phyloP scores from a whole-genome alignment of 1,284 basidiomycete genomes.

The Leccinum ponderosum region DNA sequence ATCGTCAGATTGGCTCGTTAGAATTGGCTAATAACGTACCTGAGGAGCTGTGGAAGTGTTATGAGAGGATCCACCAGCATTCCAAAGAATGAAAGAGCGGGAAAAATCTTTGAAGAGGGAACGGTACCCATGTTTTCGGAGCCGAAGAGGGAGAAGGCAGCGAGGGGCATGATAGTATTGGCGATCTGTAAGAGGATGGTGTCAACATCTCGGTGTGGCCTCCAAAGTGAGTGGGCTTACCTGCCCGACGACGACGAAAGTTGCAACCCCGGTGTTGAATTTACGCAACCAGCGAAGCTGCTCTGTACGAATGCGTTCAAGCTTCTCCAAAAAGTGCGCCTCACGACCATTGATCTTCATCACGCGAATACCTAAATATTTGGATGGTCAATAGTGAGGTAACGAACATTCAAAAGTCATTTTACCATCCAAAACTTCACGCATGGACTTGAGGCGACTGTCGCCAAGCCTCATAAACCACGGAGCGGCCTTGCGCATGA shows the following conservation, averaged over 20 bases:
- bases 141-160: constrained; percentile 33
- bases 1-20: background rate
- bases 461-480: constrained; percentile 31
- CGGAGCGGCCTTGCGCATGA: constrained; percentile 33
- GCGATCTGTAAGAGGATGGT: constrained; percentile 14
- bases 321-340: constrained; percentile 22
- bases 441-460: constrained; percentile 28
- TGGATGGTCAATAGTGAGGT: background rate
- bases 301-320: constrained; percentile 25
- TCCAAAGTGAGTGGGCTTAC: background rate
- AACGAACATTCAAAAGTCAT: background rate
- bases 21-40: constrained; percentile 8
- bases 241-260: constrained; percentile 31
- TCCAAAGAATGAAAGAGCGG: constrained; percentile 32
- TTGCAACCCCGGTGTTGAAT: constrained; percentile 29
- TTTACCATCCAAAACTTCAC: constrained; percentile 30
- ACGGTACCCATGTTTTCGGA: constrained; percentile 27
- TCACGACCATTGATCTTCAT: constrained; percentile 30
- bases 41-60: constrained; percentile 30
- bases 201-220: constrained; percentile 1
- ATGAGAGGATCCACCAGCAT: constrained; percentile 34
- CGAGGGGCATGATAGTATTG: constrained; percentile 33
- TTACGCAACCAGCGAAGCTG: constrained; percentile 29
- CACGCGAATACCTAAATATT: constrained; percentile 22
- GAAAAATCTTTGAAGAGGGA: constrained; percentile 24